These are phyloP conservation scores for Amanita brunnescens DNA, from an alignment of 768 basidiomycete species.

Conservation along the genomic window DNA sequence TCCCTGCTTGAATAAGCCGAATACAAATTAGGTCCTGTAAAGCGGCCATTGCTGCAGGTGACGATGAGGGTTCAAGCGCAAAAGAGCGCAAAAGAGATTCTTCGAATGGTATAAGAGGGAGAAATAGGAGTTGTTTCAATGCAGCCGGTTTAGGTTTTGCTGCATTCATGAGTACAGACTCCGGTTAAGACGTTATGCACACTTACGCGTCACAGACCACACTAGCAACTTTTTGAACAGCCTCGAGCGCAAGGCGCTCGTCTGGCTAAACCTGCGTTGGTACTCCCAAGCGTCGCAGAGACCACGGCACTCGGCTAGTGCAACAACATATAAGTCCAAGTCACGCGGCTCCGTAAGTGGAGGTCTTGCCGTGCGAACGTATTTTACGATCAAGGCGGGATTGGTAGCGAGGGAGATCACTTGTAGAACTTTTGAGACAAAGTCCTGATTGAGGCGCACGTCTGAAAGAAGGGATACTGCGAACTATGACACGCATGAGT, in stretches of 20 bases:
- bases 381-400: constrained; percentile 54
- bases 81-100: constrained; percentile 46
- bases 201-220: constrained; percentile 67
- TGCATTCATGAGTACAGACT: constrained; percentile 13
- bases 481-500: constrained; percentile 30
- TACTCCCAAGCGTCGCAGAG: constrained; percentile 70
- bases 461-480: constrained; percentile 71
- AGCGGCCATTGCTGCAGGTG: constrained; percentile 39
- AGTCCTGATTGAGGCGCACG: constrained; percentile 65
- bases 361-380: constrained; percentile 70
- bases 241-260: constrained; percentile 39
- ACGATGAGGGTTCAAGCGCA: constrained; percentile 46
- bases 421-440: constrained; percentile 69
- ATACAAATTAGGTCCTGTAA: constrained; percentile 76
- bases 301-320: constrained; percentile 50
- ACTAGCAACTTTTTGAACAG: constrained; percentile 52
- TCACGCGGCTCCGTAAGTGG: constrained; percentile 59
- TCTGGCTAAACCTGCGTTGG: constrained; percentile 62
- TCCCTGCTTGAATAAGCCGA: constrained; percentile 66
- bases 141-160: constrained; percentile 51
- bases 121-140: constrained; percentile 51
- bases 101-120: constrained; percentile 62
- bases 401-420: constrained; percentile 46
- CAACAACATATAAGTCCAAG: constrained; percentile 59
- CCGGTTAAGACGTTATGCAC: neutral